A percentile compares a stretch with the other conserved stretches of the same genome.
These are phyloP conservation scores for Pseudogymnoascus sp. DNA, from an alignment of 2,329 filamentous ascomycete genomes.

Conservation along the genomic window DNA sequence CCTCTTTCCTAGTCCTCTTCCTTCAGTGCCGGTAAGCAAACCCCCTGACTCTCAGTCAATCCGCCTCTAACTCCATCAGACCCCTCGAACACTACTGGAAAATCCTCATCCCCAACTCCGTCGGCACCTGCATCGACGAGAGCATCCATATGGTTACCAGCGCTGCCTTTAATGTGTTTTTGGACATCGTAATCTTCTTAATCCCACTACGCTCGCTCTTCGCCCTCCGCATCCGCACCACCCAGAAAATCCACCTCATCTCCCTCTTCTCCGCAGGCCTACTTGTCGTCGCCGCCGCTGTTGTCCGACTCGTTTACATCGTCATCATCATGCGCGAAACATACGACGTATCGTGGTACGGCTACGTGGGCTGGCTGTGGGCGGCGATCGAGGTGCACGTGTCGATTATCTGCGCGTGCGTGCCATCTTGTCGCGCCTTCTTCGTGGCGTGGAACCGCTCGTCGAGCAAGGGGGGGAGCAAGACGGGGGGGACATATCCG, in stretches of 20 bases:
- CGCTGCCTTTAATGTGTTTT: not conserved
- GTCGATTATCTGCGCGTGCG: not conserved
- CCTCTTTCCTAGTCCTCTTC: not conserved
- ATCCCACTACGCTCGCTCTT: conserved; percentile 7
- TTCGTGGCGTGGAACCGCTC: conserved; percentile 1
- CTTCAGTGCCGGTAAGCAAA: conserved; percentile 11
- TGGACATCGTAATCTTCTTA: conserved; percentile 4
- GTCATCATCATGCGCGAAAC: not conserved
- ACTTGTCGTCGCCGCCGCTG: not conserved
- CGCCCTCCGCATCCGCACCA: conserved; percentile 2
- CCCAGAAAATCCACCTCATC: conserved; percentile 1
- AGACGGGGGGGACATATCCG: not conserved
- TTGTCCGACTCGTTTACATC: not conserved
- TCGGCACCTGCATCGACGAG: not conserved
- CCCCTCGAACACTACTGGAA: conserved; percentile 3
- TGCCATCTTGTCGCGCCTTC: not conserved
- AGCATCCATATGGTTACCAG: not conserved
- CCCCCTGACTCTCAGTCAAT: no score
- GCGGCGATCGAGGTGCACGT: not conserved
- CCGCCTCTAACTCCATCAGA: not conserved
- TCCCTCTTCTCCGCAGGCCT: not conserved
- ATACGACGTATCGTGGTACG: conserved; percentile 5
- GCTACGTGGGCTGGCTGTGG: not conserved
- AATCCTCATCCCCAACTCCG: not conserved
- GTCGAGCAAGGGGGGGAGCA: not conserved